Base-by-base conservation (phyloP, 169 alveolate species). In the Cryptosporidium ubiquitum region DNA sequence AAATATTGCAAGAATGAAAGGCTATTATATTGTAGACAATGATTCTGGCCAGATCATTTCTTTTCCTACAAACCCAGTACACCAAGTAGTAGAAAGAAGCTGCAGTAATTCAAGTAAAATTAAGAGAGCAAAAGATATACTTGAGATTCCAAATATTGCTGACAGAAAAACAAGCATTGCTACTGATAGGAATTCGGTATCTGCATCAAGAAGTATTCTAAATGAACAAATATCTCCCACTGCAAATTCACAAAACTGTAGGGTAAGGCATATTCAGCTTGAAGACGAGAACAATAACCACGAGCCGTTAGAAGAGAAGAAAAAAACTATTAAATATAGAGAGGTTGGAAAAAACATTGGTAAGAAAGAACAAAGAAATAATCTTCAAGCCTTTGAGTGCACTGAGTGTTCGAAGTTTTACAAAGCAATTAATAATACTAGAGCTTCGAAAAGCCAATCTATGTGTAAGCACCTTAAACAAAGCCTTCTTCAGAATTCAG, bases 261-360 rank as follows among this genome's bases (percentile, higher is more conserved):
- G 68, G 26, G 89, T 79, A 16, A 58, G 89, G 35, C 51, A 44
- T 16, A 79, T 79, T 37, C 64, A 79, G 55, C 49, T 79, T 31
- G 75, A 79, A 26, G 75, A 64, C 26, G 75, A 58, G n/a, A 26
- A n/a, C 29, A 26, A 23, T 3, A 14, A 47, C 29, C 61, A 74
- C 5, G 69, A 58, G 10, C 16, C 47, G 5, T 60, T 39, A 47
- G 52, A 61, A 26, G 26, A 18, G 18, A 55, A 51, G 39, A 31
- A 33, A 55, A 74, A 74, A 23, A 44, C 75, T 33, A 58, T 79
- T 0, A 79, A 79, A 20, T 79, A 61, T 39, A 79, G 74, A 79
- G 89, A 79, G 23, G 85, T 73, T 26, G 85, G 85, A 2, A 73
- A 58, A 40, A 73, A 20, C n/a, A 79, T 79, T 33, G 89, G 89